Evolutionary conservation across 116 monocot genomes (phyloP).

Genomic region (Thalassia testudinum): DNA sequence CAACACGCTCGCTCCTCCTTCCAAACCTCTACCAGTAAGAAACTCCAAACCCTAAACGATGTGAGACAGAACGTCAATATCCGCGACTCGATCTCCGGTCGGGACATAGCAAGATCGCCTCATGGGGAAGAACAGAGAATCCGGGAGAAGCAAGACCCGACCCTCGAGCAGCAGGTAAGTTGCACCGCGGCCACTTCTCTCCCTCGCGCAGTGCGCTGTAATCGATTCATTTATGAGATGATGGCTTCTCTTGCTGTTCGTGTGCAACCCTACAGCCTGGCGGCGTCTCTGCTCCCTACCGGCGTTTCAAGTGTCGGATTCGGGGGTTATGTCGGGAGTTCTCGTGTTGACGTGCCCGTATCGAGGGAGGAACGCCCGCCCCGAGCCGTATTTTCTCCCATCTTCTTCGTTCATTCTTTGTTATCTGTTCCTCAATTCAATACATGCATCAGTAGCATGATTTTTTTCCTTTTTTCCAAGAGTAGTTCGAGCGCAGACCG

Average conservation of each 20-base stretch:
- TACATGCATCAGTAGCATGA: no score
- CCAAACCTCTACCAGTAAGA: no score
- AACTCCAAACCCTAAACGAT: no score
- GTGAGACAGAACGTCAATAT: no score
- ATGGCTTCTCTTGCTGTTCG: neutral
- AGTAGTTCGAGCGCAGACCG: no score
- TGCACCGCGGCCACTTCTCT: neutral
- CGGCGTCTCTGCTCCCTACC: constrained; percentile 65
- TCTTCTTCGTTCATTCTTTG: no score
- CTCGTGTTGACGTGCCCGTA: constrained; percentile 41
- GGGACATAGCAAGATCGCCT: no score
- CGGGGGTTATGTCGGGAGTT: constrained; percentile 76
- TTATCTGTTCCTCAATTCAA: no score
- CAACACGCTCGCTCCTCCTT: no score
- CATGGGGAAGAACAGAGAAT: constrained; percentile 91
- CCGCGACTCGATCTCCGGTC: no score
- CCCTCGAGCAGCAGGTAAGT: constrained; percentile 90
- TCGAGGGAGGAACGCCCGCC: neutral
- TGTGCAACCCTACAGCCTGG: constrained; percentile 27
- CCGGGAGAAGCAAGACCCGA: constrained; percentile 53
- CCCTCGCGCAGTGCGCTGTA: neutral
- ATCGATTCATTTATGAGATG: no score
- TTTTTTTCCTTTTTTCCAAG: no score
- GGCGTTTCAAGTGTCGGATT: constrained; percentile 66
- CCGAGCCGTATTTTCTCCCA: neutral